These are phyloP conservation scores for Castanea crenata DNA, from an alignment of 306 rosid genomes.

Conservation along the genomic window DNA sequence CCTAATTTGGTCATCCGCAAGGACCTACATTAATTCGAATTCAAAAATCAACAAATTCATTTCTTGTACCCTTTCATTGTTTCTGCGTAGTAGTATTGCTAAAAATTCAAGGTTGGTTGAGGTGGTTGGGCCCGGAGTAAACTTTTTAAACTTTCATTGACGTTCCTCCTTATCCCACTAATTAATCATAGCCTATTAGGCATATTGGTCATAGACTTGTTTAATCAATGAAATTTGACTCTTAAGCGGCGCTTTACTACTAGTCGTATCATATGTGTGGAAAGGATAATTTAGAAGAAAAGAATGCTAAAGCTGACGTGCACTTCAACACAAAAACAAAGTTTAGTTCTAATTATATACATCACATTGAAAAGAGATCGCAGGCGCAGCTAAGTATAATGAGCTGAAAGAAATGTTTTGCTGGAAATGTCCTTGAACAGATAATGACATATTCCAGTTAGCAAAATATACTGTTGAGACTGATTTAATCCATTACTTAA, in stretches of 20 bases:
- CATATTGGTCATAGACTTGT: neutral
- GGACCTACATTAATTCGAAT: slow-evolving; percentile 13
- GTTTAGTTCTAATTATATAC: neutral
- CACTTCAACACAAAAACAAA: slow-evolving; percentile 13
- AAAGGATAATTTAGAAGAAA: slow-evolving; percentile 3
- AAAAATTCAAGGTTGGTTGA: slow-evolving; percentile 4
- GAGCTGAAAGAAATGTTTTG: neutral
- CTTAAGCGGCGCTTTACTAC: neutral
- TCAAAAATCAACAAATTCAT: neutral
- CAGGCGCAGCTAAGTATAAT: neutral
- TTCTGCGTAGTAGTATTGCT: neutral
- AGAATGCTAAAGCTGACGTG: slow-evolving; percentile 6
- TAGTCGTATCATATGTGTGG: too few species aligned
- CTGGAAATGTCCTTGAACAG: neutral
- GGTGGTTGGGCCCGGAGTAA: neutral
- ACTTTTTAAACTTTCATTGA: neutral
- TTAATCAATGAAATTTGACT: slow-evolving; percentile 4
- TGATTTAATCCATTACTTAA: neutral
- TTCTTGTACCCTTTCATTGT: neutral
- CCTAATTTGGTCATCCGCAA: slow-evolving; percentile 29
- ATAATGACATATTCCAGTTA: neutral
- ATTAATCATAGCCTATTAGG: neutral
- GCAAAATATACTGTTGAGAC: neutral
- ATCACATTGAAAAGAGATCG: neutral
- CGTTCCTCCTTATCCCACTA: neutral